Evolutionary conservation across 108 stramenopile species (phyloP).

Genomic region (Skeletonema potamos): DNA sequence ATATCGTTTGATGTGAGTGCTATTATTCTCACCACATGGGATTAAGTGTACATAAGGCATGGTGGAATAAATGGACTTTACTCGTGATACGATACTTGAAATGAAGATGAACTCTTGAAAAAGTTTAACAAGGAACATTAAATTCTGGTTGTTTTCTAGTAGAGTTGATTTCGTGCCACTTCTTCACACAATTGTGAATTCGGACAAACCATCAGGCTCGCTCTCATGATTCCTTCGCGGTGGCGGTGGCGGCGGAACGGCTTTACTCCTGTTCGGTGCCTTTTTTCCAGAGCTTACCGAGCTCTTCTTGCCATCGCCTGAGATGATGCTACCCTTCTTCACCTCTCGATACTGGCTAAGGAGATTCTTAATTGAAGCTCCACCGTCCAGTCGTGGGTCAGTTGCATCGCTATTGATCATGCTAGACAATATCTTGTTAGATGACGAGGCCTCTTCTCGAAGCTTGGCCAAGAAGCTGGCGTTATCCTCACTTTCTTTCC

Average conservation of each 20-base stretch:
- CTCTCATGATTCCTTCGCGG: conserved; percentile 14
- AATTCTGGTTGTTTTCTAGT: too few species aligned
- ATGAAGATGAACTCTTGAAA: too few species aligned
- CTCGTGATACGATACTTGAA: too few species aligned
- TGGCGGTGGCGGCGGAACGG: conserved; percentile 21
- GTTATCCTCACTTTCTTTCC: conserved; percentile 19
- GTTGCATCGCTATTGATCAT: neutral
- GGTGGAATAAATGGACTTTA: too few species aligned
- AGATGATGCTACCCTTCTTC: conserved; percentile 32
- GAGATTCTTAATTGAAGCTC: conserved; percentile 45
- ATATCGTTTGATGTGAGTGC: too few species aligned
- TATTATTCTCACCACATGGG: too few species aligned
- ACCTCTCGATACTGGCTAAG: conserved; percentile 46
- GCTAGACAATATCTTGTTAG: conserved; percentile 26
- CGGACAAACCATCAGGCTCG: conserved; percentile 34
- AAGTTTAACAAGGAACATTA: too few species aligned
- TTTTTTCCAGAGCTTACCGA: neutral
- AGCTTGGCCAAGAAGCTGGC: conserved; percentile 23
- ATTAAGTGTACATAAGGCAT: too few species aligned
- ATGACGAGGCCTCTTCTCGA: conserved; percentile 26
- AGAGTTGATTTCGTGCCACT: too few species aligned
- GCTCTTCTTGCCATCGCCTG: neutral
- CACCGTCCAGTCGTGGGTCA: conserved; percentile 44
- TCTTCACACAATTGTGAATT: conserved; percentile 35
- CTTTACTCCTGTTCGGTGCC: neutral